Conservation (phyloP, 2,329 filamentous ascomycete species). For the Paraphoma chrysanthemicola region DNA sequence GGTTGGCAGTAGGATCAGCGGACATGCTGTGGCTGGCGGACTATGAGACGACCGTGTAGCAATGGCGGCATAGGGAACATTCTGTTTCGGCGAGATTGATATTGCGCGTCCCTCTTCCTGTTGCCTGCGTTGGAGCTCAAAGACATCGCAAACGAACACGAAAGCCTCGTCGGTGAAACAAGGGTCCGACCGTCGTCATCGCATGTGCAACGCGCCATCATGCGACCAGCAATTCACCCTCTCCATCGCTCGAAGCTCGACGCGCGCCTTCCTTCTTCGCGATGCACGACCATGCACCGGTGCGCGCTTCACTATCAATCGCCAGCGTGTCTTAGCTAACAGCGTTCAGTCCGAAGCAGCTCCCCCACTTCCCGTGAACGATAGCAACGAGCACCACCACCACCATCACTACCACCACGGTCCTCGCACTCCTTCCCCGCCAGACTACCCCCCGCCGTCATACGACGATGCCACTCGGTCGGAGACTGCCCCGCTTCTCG, state of each 20-base stretch:
- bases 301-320: not conserved
- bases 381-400: constrained; percentile 12
- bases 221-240: constrained; percentile 7
- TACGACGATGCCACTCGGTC: constrained; percentile 41
- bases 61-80: constrained; percentile 35
- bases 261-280: not conserved
- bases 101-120: constrained; percentile 16
- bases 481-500: constrained; percentile 33
- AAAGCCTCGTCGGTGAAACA: constrained; percentile 15
- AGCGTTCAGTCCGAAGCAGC: not conserved
- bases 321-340: not conserved
- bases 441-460: constrained; percentile 41
- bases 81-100: constrained; percentile 20
- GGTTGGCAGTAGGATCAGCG: constrained; percentile 45
- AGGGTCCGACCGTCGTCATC: constrained; percentile 23
- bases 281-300: constrained; percentile 19
- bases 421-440: constrained; percentile 15
- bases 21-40: constrained; percentile 44
- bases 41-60: constrained; percentile 19
- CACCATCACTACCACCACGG: constrained; percentile 16
- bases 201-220: constrained; percentile 23
- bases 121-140: constrained; percentile 17
- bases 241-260: not conserved
- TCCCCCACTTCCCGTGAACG: not conserved
- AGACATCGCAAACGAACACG: constrained; percentile 17